Base-by-base conservation (phyloP, 2,329 filamentous ascomycete genomes). In the Chrysoporthe puriensis region DNA sequence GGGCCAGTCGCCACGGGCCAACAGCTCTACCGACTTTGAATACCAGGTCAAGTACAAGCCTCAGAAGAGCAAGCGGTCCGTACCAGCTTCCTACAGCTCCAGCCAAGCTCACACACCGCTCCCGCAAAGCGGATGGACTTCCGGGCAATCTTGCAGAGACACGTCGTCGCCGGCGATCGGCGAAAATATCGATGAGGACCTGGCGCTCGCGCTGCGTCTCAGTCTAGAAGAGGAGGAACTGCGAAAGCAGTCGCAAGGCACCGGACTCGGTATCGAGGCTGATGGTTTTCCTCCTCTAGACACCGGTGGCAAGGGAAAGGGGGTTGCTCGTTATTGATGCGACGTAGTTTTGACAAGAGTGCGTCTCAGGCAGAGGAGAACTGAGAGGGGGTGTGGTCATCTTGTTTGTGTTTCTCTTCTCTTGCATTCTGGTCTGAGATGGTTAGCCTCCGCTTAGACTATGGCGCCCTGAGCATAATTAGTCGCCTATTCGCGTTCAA, bases 191-290 rank as follows among this genome's bases (percentile, higher is more conserved):
- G 86, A 88, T 58, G 85, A 86, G 62, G 88, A 90, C 71, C 71
- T 90, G 59, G 86, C 88, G 64, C 79, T 89, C 46, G 88, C 88
- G 2, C 75, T 90, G 61, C 82, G 83, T 69, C 77, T 90, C 32
- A 91, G 88, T 71, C 78, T 90, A 71, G 83, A 85, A 54, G 86
- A 89, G 70, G 82, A 85, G 66, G 77, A 82, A 71, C 78, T 77
- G 32, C 74, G 77, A n/a, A 63, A 67, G 42, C 75, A 76, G 67
- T 60, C 63, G 52, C 50, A 68, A 44, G 42, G 34, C 40, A 68
- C 71, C 46, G 73, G 71, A 4, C 42, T 66, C 9, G 69, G 66
- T n/a, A 61, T 73, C 43, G 69, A 74, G 32, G 70, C 71, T 26
- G 73, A 77, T 26, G 76, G 76, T 50, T 78, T 76, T 64, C 73